Evolutionary conservation across 257 asterid genomes (phyloP), one percentile per base, ranked within the genome.

Genomic region (Leptodermis oblonga): DNA sequence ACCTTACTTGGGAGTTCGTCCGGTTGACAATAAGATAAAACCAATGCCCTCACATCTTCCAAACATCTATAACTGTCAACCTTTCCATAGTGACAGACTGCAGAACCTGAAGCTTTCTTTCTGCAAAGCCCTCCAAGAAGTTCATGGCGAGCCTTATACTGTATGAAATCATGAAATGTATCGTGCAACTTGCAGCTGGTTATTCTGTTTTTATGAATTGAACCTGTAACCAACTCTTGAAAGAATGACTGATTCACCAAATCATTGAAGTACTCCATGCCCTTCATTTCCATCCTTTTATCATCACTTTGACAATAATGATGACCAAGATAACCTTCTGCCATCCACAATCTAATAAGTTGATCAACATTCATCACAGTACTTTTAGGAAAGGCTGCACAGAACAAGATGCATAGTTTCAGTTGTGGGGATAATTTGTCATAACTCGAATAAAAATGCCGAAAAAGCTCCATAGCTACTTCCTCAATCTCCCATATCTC

Each of bases 321-420:
- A 3, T 45, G 17, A 7, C 56, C 56, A 20, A 51, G 56, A 51
- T 17, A 51, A 51, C 56, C 56, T 13, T 20, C 11, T 20, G 26
- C 56, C 56, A 51, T 20, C 56, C 56, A 51, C 56, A 51, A 17
- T 51, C 56, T 51, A 26, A 51, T 51, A 51, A 51, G 23, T 51
- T 51, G 56, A 51, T 51, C 56, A 51, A 51, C 56, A 51, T 17
- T 51, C 11, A 51, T 51, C 1, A 51, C 56, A 1, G 56, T 51
- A 26, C 56, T 26, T 6, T 51, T 51, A 1, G 18, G 25, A 4
- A 51, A 51, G 26, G 18, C 56, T 51, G 56, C 18, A 20, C 56
- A 51, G 56, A 17, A 51, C 56, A 51, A 51, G 56, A 51, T 51
- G 56, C 56, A 51, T 8, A 51, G 56, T 51, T 51, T 51, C 56